These are phyloP conservation scores for Penicillium coffeae DNA, from an alignment of 495 filamentous ascomycete genomes.

Conservation along the genomic window DNA sequence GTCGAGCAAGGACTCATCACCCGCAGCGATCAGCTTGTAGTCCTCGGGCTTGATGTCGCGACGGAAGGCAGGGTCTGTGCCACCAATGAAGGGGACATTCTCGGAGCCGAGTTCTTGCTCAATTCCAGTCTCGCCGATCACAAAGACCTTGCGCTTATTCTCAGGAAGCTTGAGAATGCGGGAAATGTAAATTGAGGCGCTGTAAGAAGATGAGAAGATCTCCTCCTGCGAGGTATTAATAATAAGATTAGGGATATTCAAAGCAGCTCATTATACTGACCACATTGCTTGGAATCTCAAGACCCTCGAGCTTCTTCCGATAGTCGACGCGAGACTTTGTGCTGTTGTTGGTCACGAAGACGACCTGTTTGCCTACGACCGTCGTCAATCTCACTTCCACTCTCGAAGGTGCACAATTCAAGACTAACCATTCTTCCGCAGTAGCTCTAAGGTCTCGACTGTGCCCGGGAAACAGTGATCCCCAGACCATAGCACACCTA, in stretches of 20 bases:
- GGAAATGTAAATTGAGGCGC: constrained; percentile 91
- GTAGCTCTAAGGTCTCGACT: constrained; percentile 74
- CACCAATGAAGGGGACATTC: constrained; percentile 76
- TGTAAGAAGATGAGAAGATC: constrained; percentile 94
- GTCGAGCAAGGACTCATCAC: constrained; percentile 64
- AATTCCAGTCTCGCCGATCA: constrained; percentile 87
- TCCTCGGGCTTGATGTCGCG: constrained; percentile 75
- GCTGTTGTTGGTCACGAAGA: constrained; percentile 99
- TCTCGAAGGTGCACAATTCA: neutral
- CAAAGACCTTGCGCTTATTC: constrained; percentile 86
- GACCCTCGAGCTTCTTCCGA: constrained; percentile 77
- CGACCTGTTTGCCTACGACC: constrained; percentile 72
- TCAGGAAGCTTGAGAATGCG: constrained; percentile 76
- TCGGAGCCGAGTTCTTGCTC: constrained; percentile 81
- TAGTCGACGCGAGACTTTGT: constrained; percentile 93
- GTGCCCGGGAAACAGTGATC: constrained; percentile 81
- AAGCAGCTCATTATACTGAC: too few species aligned
- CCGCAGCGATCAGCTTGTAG: constrained; percentile 70
- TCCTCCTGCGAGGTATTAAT: constrained; percentile 60
- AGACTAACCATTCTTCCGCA: constrained; percentile 69
- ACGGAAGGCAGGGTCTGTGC: constrained; percentile 75
- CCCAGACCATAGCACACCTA: constrained; percentile 95
- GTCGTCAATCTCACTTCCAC: neutral
- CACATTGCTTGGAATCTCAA: constrained; percentile 73
- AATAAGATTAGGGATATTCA: too few species aligned